Base-by-base conservation (phyloP, 2,329 filamentous ascomycete species). In the Sarocladium strictum region DNA sequence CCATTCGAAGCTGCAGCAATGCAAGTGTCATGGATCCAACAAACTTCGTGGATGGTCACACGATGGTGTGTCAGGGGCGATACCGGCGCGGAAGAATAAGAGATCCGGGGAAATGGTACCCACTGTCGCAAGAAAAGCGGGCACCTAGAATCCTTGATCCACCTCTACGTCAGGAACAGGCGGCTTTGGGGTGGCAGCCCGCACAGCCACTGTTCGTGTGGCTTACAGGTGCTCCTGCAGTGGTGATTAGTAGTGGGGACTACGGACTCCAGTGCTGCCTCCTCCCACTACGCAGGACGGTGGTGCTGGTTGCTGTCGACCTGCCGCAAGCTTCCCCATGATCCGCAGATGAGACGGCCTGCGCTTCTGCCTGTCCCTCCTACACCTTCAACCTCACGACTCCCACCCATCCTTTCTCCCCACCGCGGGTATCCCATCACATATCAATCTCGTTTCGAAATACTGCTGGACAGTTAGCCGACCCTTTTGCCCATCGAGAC, bases 91-190 rank as follows among this genome's bases (percentile, higher is more conserved):
- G 47, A 51, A 51, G 27, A 51, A 51, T 35, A 21, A 23, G n/a
- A 12, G 7, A 21, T 33, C 47, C 47, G 47, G 27, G n/a, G 47
- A 35, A 47, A 47, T 24, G 40, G 40, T 29, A n/a, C 43, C 21
- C 21, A n/a, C n/a, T n/a, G n/a, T n/a, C n/a, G n/a, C n/a, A n/a
- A n/a, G n/a, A n/a, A n/a, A n/a, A n/a, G n/a, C n/a, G n/a, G n/a
- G n/a, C n/a, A n/a, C n/a, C n/a, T n/a, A n/a, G n/a, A 3, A 12
- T 23, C 40, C 7, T 24, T 21, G 40, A 43, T 19, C 40, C 40
- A 17, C 40, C 40, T 15, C 21, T 51, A 51, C 47, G 47, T 51
- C 47, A 51, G 47, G 47, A 51, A 51, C 47, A 19, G 27, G 47
- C 47, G 47, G 26, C 43, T 35, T 6, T 21, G 47, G 7, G 29